Base-by-base conservation (phyloP, 208 protist species). In the Crithidia thermophila region DNA sequence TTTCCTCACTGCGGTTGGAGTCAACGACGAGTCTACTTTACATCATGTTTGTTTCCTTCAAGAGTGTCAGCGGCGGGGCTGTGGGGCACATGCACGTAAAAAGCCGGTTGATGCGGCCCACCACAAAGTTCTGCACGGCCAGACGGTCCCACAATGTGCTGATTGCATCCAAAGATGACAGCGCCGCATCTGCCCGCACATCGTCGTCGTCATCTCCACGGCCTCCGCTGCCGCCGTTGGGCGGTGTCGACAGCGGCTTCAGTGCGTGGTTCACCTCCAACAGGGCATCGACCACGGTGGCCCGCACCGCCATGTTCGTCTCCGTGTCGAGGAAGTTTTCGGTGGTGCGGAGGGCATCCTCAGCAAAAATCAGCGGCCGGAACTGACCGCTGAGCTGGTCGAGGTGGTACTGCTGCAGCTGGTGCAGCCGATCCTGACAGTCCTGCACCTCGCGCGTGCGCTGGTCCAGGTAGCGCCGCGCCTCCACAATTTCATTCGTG, bases 121-220 rank as follows among this genome's bases (percentile, higher is more conserved):
- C 82, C 18, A 93, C 79, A 39, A 81, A 88, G 55, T 88, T 77
- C 57, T 91, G 85, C 50, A 91, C 77, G 5, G 65, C 71, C 39
- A 79, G 72, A 18, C 80, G 66, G 31, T 91, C 82, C 59, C 72
- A 59, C 42, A 81, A 37, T 43, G 75, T 63, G 31, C 25, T 58
- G 27, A 85, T 52, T 28, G 42, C 36, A 34, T 79, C 56, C 18
- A 90, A 52, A 20, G 50, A 80, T 16, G 75, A 71, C 39, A 84
- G 45, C 11, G 28, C 36, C 8, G 30, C 53, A 0, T 57, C 59
- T 4, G 59, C 21, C 33, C 34, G 43, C 1, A 64, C 7, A 0
- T 20, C 20, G 13, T 28, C 51, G 20, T 75, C 49, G 39, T 51
- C 39, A 18, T 40, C 49, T 16, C n/a, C n/a, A n/a, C n/a, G n/a